Evolutionary conservation across 495 filamentous ascomycete species (phyloP).

Genomic region (Penicillium arizonense): DNA sequence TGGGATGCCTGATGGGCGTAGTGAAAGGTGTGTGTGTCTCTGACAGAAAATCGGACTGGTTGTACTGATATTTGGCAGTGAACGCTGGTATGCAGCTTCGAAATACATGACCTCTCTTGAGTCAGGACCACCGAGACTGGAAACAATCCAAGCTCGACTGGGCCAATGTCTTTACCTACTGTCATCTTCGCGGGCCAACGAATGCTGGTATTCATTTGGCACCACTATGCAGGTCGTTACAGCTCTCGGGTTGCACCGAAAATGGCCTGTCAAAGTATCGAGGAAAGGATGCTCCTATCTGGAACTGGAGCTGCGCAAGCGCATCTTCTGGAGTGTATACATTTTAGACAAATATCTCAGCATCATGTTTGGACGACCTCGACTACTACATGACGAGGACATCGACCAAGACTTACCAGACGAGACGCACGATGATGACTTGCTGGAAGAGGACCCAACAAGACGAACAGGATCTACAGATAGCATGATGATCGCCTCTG

Average conservation of each 20-base stretch:
- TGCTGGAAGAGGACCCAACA: slow-evolving; percentile 40
- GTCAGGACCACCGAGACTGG: slow-evolving; percentile 41
- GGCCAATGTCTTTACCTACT: slow-evolving; percentile 46
- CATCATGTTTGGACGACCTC: slow-evolving; percentile 52
- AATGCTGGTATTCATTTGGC: slow-evolving; percentile 50
- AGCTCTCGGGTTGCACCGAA: slow-evolving; percentile 44
- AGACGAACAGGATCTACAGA: slow-evolving; percentile 31
- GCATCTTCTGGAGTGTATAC: slow-evolving; percentile 58
- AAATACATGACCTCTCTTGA: slow-evolving; percentile 42
- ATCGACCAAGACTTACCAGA: slow-evolving; percentile 54
- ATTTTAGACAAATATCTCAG: slow-evolving; percentile 58
- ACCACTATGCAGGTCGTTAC: slow-evolving; percentile 46
- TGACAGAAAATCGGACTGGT: neutral
- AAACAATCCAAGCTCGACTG: slow-evolving; percentile 44
- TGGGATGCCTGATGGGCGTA: slow-evolving; percentile 14
- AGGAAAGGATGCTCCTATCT: slow-evolving; percentile 33
- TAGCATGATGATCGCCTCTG: slow-evolving; percentile 49
- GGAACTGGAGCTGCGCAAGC: slow-evolving; percentile 46
- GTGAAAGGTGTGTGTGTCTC: slow-evolving; percentile 27
- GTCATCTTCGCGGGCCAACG: slow-evolving; percentile 47
- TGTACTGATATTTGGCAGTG: slow-evolving; percentile 17
- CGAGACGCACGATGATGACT: slow-evolving; percentile 52
- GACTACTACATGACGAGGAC: slow-evolving; percentile 51
- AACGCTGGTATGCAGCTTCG: slow-evolving; percentile 44
- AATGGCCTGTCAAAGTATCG: slow-evolving; percentile 27